Conservation (phyloP, 805 yeast species). For the Kodamaea fukazawae region DNA sequence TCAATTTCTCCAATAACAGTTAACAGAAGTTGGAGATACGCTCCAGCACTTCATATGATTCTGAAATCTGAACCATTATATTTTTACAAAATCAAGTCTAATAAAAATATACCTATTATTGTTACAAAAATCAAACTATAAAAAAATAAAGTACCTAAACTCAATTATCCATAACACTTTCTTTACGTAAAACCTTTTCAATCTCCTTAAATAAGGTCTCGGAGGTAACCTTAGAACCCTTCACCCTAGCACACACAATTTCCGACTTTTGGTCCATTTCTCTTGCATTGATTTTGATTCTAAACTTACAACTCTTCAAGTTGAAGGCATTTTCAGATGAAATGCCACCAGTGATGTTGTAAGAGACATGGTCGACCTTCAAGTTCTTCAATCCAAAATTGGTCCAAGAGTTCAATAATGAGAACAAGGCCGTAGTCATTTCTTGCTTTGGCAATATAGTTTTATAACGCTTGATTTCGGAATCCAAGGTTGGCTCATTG, state of each 20-base stretch:
- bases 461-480: conserved; percentile 33
- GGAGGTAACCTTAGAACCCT: conserved; percentile 65
- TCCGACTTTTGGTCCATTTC: conserved; percentile 46
- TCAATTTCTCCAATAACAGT: too few relatives aligned
- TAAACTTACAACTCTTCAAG: conserved; percentile 61
- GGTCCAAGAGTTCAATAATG: conserved; percentile 65
- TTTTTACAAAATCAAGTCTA: too few relatives aligned
- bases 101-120: too few relatives aligned
- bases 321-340: conserved; percentile 61
- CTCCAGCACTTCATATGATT: too few relatives aligned
- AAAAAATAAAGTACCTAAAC: too few relatives aligned
- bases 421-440: conserved; percentile 60
- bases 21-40: too few relatives aligned
- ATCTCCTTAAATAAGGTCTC: conserved; percentile 59
- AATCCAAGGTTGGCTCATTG: conserved; percentile 13
- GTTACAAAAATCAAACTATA: too few relatives aligned
- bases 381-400: conserved; percentile 65
- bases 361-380: conserved; percentile 39
- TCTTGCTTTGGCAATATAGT: conserved; percentile 50
- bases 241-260: conserved; percentile 57
- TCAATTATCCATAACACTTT: conserved; percentile 50
- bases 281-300: conserved; percentile 47
- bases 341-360: conserved; percentile 58
- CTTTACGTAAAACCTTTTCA: conserved; percentile 61
- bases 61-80: too few relatives aligned